phyloP scores from a whole-genome alignment of 192 early-diverging fungal genomes.

The Backusella tarrabulga region DNA sequence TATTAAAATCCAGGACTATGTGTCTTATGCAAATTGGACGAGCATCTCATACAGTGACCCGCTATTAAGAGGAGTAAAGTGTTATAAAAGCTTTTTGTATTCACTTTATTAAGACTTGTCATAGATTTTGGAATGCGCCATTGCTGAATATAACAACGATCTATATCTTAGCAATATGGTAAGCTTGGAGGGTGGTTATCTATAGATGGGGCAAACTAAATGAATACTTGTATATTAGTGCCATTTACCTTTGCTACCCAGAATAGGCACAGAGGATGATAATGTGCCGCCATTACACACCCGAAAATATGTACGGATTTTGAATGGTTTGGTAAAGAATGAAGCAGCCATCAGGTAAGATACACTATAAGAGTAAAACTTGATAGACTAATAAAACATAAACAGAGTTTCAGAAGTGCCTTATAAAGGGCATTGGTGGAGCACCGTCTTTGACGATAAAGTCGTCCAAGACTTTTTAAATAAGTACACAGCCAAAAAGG shows the following conservation, averaged over 20 bases:
- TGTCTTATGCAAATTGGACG: constrained; percentile 60
- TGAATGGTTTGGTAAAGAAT: constrained; percentile 61
- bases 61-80: constrained; percentile 55
- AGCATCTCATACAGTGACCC: constrained; percentile 66
- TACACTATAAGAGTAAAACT: background rate
- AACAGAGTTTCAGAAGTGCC: constrained; percentile 60
- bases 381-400: background rate
- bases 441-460: constrained; percentile 53
- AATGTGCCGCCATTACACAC: constrained; percentile 76
- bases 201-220: background rate
- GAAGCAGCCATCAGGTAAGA: constrained; percentile 46
- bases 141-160: constrained; percentile 75
- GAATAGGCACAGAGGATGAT: constrained; percentile 62
- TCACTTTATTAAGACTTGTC: too few relatives aligned
- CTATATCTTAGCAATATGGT: constrained; percentile 67
- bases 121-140: constrained; percentile 67
- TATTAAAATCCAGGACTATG: constrained; percentile 74
- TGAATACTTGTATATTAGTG: constrained; percentile 36
- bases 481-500: background rate
- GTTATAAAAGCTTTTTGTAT: background rate
- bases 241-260: constrained; percentile 61
- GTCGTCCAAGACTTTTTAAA: constrained; percentile 25
- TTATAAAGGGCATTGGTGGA: constrained; percentile 69
- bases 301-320: constrained; percentile 57
- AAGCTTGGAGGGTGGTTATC: background rate